Percentiles rank a stretch among this genome's conserved stretches.
phyloP scores from a whole-genome alignment of 1,284 basidiomycete species.

The Tylopilus orsonianus region DNA sequence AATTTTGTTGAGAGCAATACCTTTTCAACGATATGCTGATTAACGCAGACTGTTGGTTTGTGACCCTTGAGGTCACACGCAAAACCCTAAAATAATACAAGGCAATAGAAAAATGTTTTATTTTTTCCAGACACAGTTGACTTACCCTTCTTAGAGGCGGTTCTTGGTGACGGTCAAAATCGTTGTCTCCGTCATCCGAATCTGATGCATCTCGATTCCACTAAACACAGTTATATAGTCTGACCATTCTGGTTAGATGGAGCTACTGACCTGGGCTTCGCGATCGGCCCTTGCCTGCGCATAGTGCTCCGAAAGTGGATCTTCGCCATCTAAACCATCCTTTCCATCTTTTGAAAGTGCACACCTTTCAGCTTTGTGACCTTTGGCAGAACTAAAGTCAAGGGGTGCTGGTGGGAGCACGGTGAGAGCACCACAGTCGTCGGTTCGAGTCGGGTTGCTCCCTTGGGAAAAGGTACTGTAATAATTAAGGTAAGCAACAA shows the following conservation, averaged over 20 bases:
- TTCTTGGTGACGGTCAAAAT: background rate
- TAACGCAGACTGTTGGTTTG: constrained; percentile 41
- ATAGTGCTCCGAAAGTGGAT: constrained; percentile 66
- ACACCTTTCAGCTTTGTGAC: constrained; percentile 2
- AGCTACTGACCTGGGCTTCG: constrained; percentile 40
- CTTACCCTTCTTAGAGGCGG: constrained; percentile 18
- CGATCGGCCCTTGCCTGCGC: constrained; percentile 49
- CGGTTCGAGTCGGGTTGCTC: background rate
- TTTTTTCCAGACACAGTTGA: background rate
- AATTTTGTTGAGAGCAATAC: constrained; percentile 34
- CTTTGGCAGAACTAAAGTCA: constrained; percentile 14
- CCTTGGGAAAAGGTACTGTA: constrained; percentile 38
- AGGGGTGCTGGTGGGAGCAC: constrained; percentile 31
- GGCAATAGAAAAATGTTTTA: background rate
- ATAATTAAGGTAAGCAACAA: constrained; percentile 7
- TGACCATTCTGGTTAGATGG: background rate
- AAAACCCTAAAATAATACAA: constrained; percentile 44
- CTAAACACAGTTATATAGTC: constrained; percentile 11
- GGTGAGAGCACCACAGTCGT: constrained; percentile 7
- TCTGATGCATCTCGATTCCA: constrained; percentile 27
- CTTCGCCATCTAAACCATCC: constrained; percentile 29
- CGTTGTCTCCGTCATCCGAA: constrained; percentile 23
- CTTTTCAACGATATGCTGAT: constrained; percentile 71
- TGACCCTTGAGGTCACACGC: constrained; percentile 54
- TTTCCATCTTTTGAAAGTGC: constrained; percentile 2